Conservation (phyloP, 495 filamentous ascomycete genomes). For the Penicillium diatomitis region DNA sequence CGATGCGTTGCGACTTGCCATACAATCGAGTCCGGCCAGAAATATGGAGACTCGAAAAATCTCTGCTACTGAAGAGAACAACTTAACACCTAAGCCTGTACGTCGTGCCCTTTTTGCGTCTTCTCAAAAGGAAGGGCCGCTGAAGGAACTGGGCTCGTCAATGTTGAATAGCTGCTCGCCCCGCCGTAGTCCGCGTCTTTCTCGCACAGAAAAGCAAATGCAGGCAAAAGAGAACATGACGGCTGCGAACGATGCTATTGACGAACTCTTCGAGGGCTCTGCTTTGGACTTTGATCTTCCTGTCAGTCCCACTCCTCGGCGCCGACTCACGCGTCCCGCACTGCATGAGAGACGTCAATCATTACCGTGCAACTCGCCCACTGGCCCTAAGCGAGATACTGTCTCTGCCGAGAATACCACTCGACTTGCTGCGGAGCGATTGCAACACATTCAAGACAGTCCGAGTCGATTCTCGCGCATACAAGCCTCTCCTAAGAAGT, state of each 20-base stretch:
- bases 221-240: constrained; percentile 43
- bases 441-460: constrained; percentile 29
- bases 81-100: constrained; percentile 53
- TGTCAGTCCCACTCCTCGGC: constrained; percentile 53
- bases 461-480: constrained; percentile 16
- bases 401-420: constrained; percentile 9
- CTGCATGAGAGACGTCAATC: constrained; percentile 40
- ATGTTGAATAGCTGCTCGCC: constrained; percentile 43
- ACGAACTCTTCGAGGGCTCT: constrained; percentile 50
- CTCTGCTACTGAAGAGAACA: constrained; percentile 47
- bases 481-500: constrained; percentile 14
- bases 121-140: constrained; percentile 45
- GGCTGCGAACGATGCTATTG: constrained; percentile 39
- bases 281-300: constrained; percentile 39
- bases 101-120: constrained; percentile 71
- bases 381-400: constrained; percentile 19
- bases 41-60: constrained; percentile 54
- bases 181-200: constrained; percentile 37
- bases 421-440: constrained; percentile 26
- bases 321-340: constrained; percentile 32
- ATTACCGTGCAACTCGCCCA: constrained; percentile 29
- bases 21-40: constrained; percentile 64
- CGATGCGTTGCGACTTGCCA: constrained; percentile 50
- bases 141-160: constrained; percentile 51
- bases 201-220: constrained; percentile 23